Evolutionary conservation across 495 filamentous ascomycete species (phyloP).

Genomic region (Penicillium parvum): DNA sequence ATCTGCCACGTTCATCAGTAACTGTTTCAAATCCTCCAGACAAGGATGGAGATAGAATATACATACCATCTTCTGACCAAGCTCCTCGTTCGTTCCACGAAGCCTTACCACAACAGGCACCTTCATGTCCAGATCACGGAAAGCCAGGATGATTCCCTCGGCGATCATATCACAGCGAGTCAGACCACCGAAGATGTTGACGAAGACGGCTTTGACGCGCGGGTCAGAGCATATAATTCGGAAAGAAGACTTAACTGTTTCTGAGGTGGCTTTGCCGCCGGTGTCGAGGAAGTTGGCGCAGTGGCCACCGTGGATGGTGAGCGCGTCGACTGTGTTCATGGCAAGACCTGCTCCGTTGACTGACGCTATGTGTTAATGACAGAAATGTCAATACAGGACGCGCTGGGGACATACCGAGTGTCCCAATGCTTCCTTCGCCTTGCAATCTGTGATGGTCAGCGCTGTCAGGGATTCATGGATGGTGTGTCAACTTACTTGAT

Average conservation of each 20-base stretch:
- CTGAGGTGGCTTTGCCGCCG: slow-evolving; percentile 83
- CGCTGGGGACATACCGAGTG: slow-evolving; percentile 42
- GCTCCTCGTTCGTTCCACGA: slow-evolving; percentile 75
- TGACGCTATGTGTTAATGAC: slow-evolving; percentile 2
- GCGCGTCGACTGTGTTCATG: slow-evolving; percentile 87
- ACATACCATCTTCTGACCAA: slow-evolving; percentile 68
- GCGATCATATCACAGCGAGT: slow-evolving; percentile 89
- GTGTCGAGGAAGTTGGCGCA: slow-evolving; percentile 86
- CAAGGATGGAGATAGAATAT: slow-evolving; percentile 4
- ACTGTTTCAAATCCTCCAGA: neutral
- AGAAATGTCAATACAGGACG: neutral
- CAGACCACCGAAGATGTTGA: slow-evolving; percentile 89
- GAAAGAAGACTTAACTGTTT: slow-evolving; percentile 76
- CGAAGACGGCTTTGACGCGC: slow-evolving; percentile 70
- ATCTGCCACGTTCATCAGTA: slow-evolving; percentile 44
- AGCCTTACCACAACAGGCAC: slow-evolving; percentile 82
- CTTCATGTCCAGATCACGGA: slow-evolving; percentile 61
- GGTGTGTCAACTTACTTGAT: slow-evolving; percentile 41
- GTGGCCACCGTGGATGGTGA: slow-evolving; percentile 58
- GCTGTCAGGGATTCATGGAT: neutral
- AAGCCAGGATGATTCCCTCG: slow-evolving; percentile 72
- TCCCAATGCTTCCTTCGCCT: slow-evolving; percentile 59
- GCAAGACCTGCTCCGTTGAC: slow-evolving; percentile 88
- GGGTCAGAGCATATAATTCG: slow-evolving; percentile 64
- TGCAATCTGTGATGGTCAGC: slow-evolving; percentile 30